phyloP scores from a whole-genome alignment of 345 rosid genomes.

The Psidium guajava region DNA sequence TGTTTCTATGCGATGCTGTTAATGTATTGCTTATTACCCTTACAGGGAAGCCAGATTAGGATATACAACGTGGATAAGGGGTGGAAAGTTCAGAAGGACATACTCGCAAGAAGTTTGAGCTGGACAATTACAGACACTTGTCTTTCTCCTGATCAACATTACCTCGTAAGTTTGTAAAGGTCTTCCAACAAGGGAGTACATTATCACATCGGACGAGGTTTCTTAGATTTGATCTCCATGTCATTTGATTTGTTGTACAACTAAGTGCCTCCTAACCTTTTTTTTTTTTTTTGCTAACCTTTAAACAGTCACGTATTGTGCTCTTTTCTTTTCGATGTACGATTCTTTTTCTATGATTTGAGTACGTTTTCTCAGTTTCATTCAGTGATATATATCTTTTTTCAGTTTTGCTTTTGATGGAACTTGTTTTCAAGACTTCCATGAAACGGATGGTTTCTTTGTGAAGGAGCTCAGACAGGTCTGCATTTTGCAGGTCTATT shows the following conservation, averaged over 20 bases:
- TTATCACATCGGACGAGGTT: neutral
- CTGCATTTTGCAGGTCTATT: conserved; percentile 44
- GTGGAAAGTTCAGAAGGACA: conserved; percentile 51
- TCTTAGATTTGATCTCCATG: neutral
- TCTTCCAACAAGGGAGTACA: neutral
- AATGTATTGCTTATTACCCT: neutral
- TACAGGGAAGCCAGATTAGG: conserved; percentile 43
- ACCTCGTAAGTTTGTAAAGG: conserved; percentile 28
- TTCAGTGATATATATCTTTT: neutral
- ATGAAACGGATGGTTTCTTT: neutral
- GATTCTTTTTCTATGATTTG: neutral
- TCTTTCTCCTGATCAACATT: conserved; percentile 53
- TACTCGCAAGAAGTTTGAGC: conserved; percentile 34
- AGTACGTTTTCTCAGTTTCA: neutral
- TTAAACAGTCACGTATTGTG: neutral
- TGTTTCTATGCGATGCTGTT: neutral
- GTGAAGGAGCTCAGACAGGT: neutral
- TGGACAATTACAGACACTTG: conserved; percentile 66
- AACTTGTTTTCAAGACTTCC: neutral
- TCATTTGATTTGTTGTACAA: neutral
- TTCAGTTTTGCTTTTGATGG: neutral
- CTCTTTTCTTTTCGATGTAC: neutral
- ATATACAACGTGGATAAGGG: conserved; percentile 49
- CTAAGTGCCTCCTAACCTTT: neutral
- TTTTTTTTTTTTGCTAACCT: neutral